Percentiles rank a stretch among this genome's conserved stretches.
These are phyloP conservation scores for Hippophae gyantsensis DNA, from an alignment of 306 rosid species.

Conservation along the genomic window DNA sequence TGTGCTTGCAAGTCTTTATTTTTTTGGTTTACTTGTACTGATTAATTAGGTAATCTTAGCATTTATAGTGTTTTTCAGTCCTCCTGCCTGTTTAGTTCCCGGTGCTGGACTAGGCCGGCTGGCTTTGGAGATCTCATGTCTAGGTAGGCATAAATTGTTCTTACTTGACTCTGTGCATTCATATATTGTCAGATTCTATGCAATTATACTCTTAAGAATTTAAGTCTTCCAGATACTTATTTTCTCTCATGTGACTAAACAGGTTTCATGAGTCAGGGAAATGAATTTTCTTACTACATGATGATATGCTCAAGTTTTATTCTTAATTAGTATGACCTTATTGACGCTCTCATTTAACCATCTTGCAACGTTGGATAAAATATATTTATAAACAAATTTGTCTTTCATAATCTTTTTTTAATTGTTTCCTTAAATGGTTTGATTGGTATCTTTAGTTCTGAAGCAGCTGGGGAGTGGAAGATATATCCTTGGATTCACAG, in stretches of 20 bases:
- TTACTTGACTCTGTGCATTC: no score
- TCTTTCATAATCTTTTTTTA: conserved; percentile 13
- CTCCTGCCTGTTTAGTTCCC: conserved; percentile 97
- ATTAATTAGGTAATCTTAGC: background rate
- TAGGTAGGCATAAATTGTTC: conserved; percentile 35
- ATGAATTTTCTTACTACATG: conserved; percentile 98
- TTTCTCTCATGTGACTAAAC: conserved; percentile 24
- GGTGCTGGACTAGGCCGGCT: conserved; percentile 99
- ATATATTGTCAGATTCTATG: background rate
- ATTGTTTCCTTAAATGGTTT: conserved; percentile 8
- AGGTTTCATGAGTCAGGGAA: conserved; percentile 96
- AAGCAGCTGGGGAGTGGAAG: conserved; percentile 69
- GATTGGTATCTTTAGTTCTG: conserved; percentile 41
- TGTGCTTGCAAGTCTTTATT: background rate
- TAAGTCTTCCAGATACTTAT: conserved; percentile 8
- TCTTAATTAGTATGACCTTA: conserved; percentile 72
- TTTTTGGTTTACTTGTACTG: background rate
- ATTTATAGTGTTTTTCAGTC: conserved; percentile 42
- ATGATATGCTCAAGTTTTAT: conserved; percentile 98
- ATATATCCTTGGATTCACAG: conserved; percentile 93
- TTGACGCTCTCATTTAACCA: conserved; percentile 4
- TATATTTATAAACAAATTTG: conserved; percentile 3
- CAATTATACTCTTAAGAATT: conserved; percentile 6
- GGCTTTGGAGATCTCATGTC: conserved; percentile 85
- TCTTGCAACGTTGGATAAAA: conserved; percentile 7